Percentiles rank a stretch among this genome's conserved stretches.
Conservation (phyloP, 2,329 filamentous ascomycete species). For the Canariomyces notabilis region DNA sequence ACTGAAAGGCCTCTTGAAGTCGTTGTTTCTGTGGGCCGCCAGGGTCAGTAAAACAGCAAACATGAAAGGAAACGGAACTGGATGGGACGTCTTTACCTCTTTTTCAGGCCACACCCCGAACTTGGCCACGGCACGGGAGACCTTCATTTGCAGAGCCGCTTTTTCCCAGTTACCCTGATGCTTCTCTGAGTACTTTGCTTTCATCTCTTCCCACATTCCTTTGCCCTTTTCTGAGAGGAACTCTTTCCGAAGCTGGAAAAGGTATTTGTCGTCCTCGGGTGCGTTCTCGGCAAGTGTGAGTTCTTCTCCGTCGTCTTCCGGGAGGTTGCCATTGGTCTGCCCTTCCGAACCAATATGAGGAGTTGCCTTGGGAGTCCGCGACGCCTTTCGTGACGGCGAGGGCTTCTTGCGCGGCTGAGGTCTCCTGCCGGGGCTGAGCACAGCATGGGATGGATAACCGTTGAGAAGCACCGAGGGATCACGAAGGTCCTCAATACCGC, state of each 20-base stretch:
- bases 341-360: slow-evolving; percentile 13
- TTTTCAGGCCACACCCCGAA: slow-evolving; percentile 43
- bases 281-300: slow-evolving; percentile 40
- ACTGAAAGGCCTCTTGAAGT: slow-evolving; percentile 36
- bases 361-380: slow-evolving; percentile 18
- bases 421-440: slow-evolving; percentile 18
- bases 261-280: slow-evolving; percentile 43
- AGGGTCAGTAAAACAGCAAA: neutral
- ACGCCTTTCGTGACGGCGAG: slow-evolving; percentile 12
- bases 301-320: slow-evolving; percentile 21
- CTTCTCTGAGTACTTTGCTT: slow-evolving; percentile 37
- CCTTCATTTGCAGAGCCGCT: slow-evolving; percentile 53
- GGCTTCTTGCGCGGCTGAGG: slow-evolving; percentile 20
- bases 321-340: slow-evolving; percentile 1
- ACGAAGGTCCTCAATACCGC: slow-evolving; percentile 25
- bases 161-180: slow-evolving; percentile 35
- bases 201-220: slow-evolving; percentile 55
- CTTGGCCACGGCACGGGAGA: slow-evolving; percentile 46
- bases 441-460: slow-evolving; percentile 15
- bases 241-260: slow-evolving; percentile 46
- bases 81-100: slow-evolving; percentile 42
- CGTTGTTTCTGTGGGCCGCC: slow-evolving; percentile 34
- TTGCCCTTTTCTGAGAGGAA: slow-evolving; percentile 46
- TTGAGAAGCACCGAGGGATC: slow-evolving; percentile 18
- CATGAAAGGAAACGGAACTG: neutral